A percentile compares a stretch with the other conserved stretches of the same genome.
Evolutionary conservation across 805 yeast genomes (phyloP).

Genomic region (Candida dendrica): DNA sequence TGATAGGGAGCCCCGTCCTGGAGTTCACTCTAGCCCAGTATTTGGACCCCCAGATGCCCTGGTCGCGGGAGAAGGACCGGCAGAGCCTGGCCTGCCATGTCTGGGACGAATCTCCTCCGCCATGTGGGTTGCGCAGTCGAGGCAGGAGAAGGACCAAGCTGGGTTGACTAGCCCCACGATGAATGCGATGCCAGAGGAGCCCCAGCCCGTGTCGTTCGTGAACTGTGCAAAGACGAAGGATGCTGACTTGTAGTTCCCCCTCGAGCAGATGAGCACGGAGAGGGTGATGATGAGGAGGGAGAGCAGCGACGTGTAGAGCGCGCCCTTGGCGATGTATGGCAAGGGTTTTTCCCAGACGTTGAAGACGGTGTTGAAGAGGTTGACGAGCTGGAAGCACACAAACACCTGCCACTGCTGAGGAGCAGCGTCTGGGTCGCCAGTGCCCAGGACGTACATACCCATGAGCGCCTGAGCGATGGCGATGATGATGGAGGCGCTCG

Average conservation of each 20-base stretch:
- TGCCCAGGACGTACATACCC: constrained; percentile 38
- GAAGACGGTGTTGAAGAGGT: constrained; percentile 33
- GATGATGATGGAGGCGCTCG: constrained; percentile 52
- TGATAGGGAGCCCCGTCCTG: constrained; percentile 46
- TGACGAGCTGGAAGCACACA: constrained; percentile 40
- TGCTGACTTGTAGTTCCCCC: constrained; percentile 45
- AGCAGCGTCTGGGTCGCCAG: constrained; percentile 26
- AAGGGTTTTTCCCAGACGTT: constrained; percentile 45
- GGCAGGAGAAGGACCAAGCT: constrained; percentile 61
- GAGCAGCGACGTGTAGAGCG: constrained; percentile 43
- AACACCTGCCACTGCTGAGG: constrained; percentile 49
- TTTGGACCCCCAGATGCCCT: constrained; percentile 49
- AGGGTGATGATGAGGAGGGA: constrained; percentile 50
- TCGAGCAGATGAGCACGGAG: constrained; percentile 42
- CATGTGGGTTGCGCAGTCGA: constrained; percentile 67
- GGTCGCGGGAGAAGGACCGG: constrained; percentile 65
- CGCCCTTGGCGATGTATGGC: constrained; percentile 41
- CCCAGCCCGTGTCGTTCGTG: constrained; percentile 55
- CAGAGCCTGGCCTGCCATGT: constrained; percentile 64
- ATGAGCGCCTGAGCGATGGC: constrained; percentile 44
- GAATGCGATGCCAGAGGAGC: constrained; percentile 50
- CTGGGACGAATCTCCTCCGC: constrained; percentile 63
- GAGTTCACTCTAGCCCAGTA: constrained; percentile 42
- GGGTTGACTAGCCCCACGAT: constrained; percentile 65
- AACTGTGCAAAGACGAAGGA: constrained; percentile 47